These are phyloP conservation scores for Aegilops speltoides DNA, from an alignment of 176 grass and related monocot genomes.

Conservation along the genomic window DNA sequence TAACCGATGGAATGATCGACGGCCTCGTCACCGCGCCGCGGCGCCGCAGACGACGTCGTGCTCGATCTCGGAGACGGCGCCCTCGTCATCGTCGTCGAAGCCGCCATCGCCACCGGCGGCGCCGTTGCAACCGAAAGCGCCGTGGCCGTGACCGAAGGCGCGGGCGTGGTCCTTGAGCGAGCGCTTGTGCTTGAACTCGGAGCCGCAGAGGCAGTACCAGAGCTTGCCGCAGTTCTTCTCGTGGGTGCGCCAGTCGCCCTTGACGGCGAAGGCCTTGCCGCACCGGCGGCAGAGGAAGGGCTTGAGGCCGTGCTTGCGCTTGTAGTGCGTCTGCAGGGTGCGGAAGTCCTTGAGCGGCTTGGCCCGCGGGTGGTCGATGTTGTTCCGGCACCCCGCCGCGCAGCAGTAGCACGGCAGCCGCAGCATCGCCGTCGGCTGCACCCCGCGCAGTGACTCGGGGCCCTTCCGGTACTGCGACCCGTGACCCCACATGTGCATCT, in stretches of 20 bases:
- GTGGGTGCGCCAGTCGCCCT: constrained; percentile 97
- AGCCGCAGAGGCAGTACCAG: constrained; percentile 98
- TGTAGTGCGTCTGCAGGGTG: constrained; percentile 98
- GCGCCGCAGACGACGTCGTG: constrained; percentile 41
- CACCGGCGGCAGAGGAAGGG: constrained; percentile 98
- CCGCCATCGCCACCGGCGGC: constrained; percentile 26
- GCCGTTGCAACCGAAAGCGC: constrained; percentile 56
- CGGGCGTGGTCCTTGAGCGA: constrained; percentile 95
- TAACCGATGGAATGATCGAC: neutral
- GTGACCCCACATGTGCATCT: constrained; percentile 99
- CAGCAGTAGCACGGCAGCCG: constrained; percentile 97
- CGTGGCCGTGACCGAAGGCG: constrained; percentile 85
- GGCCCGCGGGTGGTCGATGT: constrained; percentile 92
- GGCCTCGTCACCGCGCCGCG: constrained; percentile 16
- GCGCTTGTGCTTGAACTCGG: constrained; percentile 99
- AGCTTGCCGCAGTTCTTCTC: constrained; percentile 99
- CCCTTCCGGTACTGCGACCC: constrained; percentile 97
- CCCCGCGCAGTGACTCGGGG: constrained; percentile 86
- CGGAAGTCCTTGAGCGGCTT: constrained; percentile 98
- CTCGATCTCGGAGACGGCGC: constrained; percentile 73
- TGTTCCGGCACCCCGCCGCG: constrained; percentile 90
- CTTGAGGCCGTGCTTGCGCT: constrained; percentile 98
- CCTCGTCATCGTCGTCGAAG: constrained; percentile 75
- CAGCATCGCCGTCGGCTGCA: constrained; percentile 98
- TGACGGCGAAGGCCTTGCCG: constrained; percentile 95